phyloP scores from a whole-genome alignment of 495 filamentous ascomycete species.

The Cenococcum geophilum region DNA sequence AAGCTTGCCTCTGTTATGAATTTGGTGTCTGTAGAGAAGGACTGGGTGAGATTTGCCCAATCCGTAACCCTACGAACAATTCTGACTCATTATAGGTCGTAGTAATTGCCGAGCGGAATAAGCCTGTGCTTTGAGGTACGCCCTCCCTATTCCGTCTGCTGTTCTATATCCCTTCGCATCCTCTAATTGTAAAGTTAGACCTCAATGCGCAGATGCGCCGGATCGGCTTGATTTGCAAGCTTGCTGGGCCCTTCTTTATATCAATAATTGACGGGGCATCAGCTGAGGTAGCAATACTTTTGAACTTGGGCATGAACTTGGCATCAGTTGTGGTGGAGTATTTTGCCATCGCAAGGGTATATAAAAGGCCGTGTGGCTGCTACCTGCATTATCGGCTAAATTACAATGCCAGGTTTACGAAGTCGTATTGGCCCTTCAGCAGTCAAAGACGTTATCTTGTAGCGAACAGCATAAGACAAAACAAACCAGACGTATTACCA shows the following conservation, averaged over 20 bases:
- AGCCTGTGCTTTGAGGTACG: too few relatives aligned
- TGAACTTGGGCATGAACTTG: constrained; percentile 9
- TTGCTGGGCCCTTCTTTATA: constrained; percentile 12
- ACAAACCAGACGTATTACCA: neutral
- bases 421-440: too few relatives aligned
- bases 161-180: too few relatives aligned
- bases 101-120: constrained; percentile 4
- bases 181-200: neutral
- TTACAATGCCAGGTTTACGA: too few relatives aligned
- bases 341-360: constrained; percentile 47
- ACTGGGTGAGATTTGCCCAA: constrained; percentile 21
- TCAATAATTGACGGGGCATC: constrained; percentile 9
- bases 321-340: constrained; percentile 8
- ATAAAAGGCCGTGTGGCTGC: neutral
- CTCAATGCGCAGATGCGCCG: constrained; percentile 18
- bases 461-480: neutral
- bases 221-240: constrained; percentile 17
- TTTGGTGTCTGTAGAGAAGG: constrained; percentile 11
- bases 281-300: neutral
- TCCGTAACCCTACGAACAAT: neutral
- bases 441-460: neutral
- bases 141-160: too few relatives aligned
- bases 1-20: constrained; percentile 14
- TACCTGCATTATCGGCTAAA: too few relatives aligned
- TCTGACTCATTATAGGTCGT: constrained; percentile 2